Base-by-base conservation (phyloP, 78 protist genomes). In the Corallochytrium limacisporum region DNA sequence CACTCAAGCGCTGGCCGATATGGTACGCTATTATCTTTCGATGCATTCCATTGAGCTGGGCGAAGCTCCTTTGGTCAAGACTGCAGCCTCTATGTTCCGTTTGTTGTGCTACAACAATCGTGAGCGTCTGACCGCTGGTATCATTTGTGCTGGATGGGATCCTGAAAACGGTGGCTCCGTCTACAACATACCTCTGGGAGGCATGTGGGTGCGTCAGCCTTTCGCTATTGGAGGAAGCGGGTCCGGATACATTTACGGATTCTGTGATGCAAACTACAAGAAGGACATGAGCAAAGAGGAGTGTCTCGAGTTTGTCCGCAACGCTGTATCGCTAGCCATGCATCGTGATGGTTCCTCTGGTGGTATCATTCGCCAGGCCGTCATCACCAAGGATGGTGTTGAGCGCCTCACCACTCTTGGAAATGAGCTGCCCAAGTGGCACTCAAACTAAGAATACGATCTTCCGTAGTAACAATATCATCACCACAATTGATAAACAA, bases 291-390 rank as follows among this genome's bases (percentile, higher is more conserved):
- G 81, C 29, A 35, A 67, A 49, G 90, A 86, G 26, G 96, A 91
- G 78, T 82, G 92, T 57, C 51, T 60, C 31, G 73, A 73, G 47
- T 93, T 92, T 65, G 91, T 75, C 22, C 9, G 60, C 20, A 86
- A 66, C 24, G 77, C 80, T 76, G 54, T 91, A 37, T 46, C 94
- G 3, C 87, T 77, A 47, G 97, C 99, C 37, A 88, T 88, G 93
- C 75, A 83, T 4, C 75, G 98, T 31, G 99, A 96, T 68, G 94
- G 96, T 33, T 87, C 95, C n/a, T 83, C 93, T 24, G 99, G 99
- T 29, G 99, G 99, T 39, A 72, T 86, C 48, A 77, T 89, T 65
- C 84, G 99, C n/a, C 28, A 62, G 26, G 86, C 74, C n/a, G 20
- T 60, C 63, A 84, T 94, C 65, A 75, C 73, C 60, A 59, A 74